Evolutionary conservation across 2,329 filamentous ascomycete genomes (phyloP).

Genomic region (Aureobasidium sp.): DNA sequence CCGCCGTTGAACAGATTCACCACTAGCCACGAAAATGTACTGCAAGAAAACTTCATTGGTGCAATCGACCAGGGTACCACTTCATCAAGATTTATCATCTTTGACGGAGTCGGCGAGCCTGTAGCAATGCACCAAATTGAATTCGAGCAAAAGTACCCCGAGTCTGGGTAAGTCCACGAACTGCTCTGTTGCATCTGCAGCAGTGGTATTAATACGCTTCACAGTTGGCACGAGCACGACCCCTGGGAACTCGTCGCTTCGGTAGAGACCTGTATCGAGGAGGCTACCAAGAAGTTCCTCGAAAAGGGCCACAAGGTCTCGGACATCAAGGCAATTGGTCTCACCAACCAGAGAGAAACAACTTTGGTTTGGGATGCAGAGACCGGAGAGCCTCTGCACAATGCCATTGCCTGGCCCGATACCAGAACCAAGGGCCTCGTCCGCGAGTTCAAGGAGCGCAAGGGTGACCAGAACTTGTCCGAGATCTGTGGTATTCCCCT

Average conservation of each 20-base stretch:
- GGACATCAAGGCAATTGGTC: constrained; percentile 67
- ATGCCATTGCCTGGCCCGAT: constrained; percentile 82
- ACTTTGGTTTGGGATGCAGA: constrained; percentile 75
- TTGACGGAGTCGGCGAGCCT: constrained; percentile 65
- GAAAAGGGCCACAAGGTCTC: constrained; percentile 55
- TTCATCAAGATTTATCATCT: constrained; percentile 78
- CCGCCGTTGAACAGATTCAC: constrained; percentile 23
- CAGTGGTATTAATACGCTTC: constrained; percentile 9
- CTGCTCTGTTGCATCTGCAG: not conserved
- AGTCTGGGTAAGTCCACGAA: constrained; percentile 59
- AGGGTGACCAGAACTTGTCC: constrained; percentile 59
- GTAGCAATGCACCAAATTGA: constrained; percentile 75
- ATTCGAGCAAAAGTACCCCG: constrained; percentile 70
- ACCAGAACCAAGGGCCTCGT: constrained; percentile 69
- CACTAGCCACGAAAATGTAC: constrained; percentile 27
- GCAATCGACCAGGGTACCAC: constrained; percentile 84
- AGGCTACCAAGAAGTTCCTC: constrained; percentile 61
- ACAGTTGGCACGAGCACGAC: constrained; percentile 81
- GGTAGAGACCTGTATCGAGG: constrained; percentile 68
- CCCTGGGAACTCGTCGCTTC: constrained; percentile 64
- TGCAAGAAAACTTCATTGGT: constrained; percentile 59
- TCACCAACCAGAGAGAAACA: constrained; percentile 84
- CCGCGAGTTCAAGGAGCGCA: constrained; percentile 59
- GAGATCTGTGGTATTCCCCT: constrained; percentile 69
- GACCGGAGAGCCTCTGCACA: constrained; percentile 70